These are phyloP conservation scores for Aspergillus bombycis DNA, from an alignment of 2,329 filamentous ascomycete genomes.

Conservation along the genomic window DNA sequence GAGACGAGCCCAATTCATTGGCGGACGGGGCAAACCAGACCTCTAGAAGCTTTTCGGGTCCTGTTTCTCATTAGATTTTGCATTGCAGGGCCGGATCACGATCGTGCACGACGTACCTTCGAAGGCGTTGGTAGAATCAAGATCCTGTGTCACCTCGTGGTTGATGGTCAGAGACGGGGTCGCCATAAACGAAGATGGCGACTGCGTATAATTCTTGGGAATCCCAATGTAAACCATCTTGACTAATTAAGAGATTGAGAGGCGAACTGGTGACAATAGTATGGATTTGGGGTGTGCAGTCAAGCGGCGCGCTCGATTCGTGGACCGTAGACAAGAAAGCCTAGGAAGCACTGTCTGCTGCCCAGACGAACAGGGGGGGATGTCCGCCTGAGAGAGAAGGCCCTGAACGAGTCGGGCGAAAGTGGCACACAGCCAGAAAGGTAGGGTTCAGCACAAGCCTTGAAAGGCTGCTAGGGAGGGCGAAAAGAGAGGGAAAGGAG, in stretches of 20 bases:
- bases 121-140: slow-evolving; percentile 95
- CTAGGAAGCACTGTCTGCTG: slow-evolving; percentile 92
- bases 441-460: slow-evolving; percentile 57
- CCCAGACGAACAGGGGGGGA: slow-evolving; percentile 88
- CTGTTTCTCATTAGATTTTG: slow-evolving; percentile 47
- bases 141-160: slow-evolving; percentile 86
- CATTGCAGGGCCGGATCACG: not conserved
- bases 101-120: slow-evolving; percentile 65
- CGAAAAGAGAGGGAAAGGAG: slow-evolving; percentile 75
- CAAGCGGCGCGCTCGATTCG: slow-evolving; percentile 17
- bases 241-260: slow-evolving; percentile 36
- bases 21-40: slow-evolving; percentile 94
- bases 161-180: slow-evolving; percentile 96
- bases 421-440: slow-evolving; percentile 80
- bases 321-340: slow-evolving; percentile 35
- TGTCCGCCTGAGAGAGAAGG: slow-evolving; percentile 95
- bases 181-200: slow-evolving; percentile 73
- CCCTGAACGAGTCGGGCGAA: slow-evolving; percentile 70
- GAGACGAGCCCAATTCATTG: slow-evolving; percentile 66
- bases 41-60: slow-evolving; percentile 96
- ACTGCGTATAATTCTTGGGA: slow-evolving; percentile 79
- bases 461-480: slow-evolving; percentile 77
- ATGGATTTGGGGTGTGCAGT: slow-evolving; percentile 9
- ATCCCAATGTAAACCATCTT: slow-evolving; percentile 86
- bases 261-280: slow-evolving; percentile 17